These are phyloP conservation scores for Claviceps sp. DNA, from an alignment of 2,329 filamentous ascomycete species.

Conservation along the genomic window DNA sequence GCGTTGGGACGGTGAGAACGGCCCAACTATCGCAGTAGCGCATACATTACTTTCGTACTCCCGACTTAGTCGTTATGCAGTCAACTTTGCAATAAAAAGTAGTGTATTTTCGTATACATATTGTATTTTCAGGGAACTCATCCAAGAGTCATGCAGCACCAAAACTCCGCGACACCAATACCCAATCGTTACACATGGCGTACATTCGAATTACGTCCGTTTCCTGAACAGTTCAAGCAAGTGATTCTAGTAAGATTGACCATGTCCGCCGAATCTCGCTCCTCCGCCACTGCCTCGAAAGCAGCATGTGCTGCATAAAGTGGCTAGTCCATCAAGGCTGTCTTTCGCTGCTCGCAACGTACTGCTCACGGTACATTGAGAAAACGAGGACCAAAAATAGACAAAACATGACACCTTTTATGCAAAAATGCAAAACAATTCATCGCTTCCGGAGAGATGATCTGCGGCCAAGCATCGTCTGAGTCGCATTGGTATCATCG, in stretches of 20 bases:
- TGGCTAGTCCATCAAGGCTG: no score
- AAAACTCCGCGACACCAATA: not conserved
- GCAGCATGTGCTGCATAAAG: no score
- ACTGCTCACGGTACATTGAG: no score
- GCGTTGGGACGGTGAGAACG: no score
- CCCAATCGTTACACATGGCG: not conserved
- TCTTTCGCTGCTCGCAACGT: no score
- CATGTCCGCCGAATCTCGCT: no score
- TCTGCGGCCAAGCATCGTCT: not conserved
- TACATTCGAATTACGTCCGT: not conserved
- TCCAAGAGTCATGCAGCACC: not conserved
- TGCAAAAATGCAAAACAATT: not conserved
- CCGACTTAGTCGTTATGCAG: no score
- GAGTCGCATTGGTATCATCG: not conserved
- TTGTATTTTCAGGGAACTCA: not conserved
- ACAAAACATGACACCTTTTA: not conserved
- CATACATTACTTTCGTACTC: no score
- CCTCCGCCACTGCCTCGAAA: no score
- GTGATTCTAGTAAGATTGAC: no score
- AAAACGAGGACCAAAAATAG: not conserved
- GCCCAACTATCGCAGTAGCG: no score
- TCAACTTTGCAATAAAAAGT: no score
- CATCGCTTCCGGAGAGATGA: constrained; percentile 2
- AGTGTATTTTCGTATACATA: not conserved
- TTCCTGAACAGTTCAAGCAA: not conserved